phyloP scores from a whole-genome alignment of 257 asterid species.

The Primulina huaijiensis region DNA sequence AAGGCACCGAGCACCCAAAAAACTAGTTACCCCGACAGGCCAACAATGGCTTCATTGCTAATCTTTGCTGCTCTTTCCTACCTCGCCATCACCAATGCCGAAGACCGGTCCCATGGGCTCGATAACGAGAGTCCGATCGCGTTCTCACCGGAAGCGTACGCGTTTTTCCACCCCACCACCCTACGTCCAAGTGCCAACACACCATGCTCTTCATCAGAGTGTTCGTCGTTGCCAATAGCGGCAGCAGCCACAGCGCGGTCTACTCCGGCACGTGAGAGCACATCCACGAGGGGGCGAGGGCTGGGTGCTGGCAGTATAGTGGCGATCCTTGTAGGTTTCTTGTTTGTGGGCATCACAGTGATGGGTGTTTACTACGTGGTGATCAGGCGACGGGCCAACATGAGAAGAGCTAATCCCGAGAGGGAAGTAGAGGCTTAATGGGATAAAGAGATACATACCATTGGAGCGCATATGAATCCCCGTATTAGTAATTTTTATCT shows the following conservation, averaged over 20 bases:
- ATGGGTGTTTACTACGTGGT: constrained; percentile 39
- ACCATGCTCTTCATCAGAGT: constrained; percentile 23
- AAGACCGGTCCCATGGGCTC: constrained; percentile 42
- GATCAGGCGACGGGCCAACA: constrained; percentile 32
- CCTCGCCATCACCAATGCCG: constrained; percentile 25
- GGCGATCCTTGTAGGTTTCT: constrained; percentile 31
- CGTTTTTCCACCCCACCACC: constrained; percentile 41
- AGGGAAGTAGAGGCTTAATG: constrained; percentile 21
- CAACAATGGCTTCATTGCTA: constrained; percentile 33
- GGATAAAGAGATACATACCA: not conserved
- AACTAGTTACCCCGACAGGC: not conserved
- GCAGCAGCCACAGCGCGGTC: constrained; percentile 40
- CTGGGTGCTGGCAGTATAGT: constrained; percentile 35
- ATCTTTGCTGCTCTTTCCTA: constrained; percentile 18
- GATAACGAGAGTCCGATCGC: constrained; percentile 27
- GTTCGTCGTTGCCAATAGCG: constrained; percentile 34
- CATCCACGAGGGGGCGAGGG: not conserved
- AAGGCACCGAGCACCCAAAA: constrained; percentile 9
- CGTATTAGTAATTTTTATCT: not conserved
- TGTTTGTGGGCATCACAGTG: constrained; percentile 29
- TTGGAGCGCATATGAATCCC: not conserved
- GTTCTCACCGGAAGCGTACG: constrained; percentile 36
- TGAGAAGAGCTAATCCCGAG: constrained; percentile 25
- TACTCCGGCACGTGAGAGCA: constrained; percentile 37
- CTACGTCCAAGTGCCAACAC: constrained; percentile 18